Percentiles rank a stretch among this genome's conserved stretches.
Conservation (phyloP, 73 alveolate genomes). For the Uronychia setigera region DNA sequence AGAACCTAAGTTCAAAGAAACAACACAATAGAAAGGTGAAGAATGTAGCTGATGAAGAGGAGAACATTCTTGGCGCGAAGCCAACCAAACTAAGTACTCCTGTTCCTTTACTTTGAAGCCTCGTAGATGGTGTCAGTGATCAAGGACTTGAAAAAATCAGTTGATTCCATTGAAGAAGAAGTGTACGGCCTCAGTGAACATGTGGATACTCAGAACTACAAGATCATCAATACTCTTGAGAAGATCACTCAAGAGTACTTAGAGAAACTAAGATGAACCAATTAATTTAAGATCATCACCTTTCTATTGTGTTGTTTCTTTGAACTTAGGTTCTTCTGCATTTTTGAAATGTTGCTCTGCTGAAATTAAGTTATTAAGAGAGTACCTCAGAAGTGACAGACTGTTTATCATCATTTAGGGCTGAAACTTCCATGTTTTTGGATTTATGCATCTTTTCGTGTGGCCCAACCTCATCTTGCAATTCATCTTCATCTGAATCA, state of each 20-base stretch:
- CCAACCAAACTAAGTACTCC: conserved; percentile 29
- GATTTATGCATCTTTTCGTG: background rate
- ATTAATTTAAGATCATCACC: background rate
- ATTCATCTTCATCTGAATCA: conserved; percentile 1
- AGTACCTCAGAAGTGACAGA: too few species aligned
- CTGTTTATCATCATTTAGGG: too few species aligned
- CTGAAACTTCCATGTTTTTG: too few species aligned
- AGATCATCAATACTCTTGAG: conserved; percentile 23
- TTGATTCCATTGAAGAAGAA: conserved; percentile 37
- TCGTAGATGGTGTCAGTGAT: conserved; percentile 27
- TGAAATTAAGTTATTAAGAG: too few species aligned
- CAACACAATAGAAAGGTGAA: background rate
- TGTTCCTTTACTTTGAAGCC: background rate
- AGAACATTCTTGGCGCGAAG: conserved; percentile 39
- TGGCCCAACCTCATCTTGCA: background rate
- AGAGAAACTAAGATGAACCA: conserved; percentile 7
- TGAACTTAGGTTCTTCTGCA: too few species aligned
- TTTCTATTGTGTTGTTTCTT: too few species aligned
- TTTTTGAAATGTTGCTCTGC: too few species aligned
- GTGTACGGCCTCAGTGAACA: conserved; percentile 22
- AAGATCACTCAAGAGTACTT: conserved; percentile 42
- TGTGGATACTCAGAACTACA: conserved; percentile 27
- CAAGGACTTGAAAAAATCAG: conserved; percentile 39
- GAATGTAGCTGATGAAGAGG: conserved; percentile 41
- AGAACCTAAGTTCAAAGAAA: background rate